Percentiles rank a stretch among this genome's conserved stretches.
Evolutionary conservation across 257 asterid species (phyloP).

Genomic region (Haberlea rhodopensis): DNA sequence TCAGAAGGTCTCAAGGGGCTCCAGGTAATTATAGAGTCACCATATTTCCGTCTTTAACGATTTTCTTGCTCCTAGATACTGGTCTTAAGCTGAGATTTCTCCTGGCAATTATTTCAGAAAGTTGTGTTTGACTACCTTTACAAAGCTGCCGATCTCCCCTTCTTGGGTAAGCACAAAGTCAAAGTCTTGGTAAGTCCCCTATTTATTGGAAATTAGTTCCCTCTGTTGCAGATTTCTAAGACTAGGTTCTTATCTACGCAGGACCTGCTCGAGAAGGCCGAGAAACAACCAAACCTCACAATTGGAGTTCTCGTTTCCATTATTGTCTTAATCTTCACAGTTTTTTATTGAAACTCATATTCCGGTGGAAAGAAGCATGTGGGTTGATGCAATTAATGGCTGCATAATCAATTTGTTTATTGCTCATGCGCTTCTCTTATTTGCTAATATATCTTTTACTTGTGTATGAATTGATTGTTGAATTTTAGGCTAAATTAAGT

Average conservation of each 20-base stretch:
- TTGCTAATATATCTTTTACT: background rate
- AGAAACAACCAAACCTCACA: slow-evolving; percentile 75
- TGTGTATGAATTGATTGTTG: background rate
- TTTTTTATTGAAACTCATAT: slow-evolving; percentile 61
- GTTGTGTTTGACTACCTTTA: slow-evolving; percentile 67
- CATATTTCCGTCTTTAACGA: background rate
- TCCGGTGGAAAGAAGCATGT: slow-evolving; percentile 90
- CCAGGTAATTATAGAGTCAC: slow-evolving; percentile 48
- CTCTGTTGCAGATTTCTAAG: slow-evolving; percentile 12
- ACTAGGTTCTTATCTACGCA: slow-evolving; percentile 24
- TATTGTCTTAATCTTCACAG: slow-evolving; percentile 49
- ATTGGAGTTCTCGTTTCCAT: slow-evolving; percentile 57
- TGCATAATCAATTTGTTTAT: background rate
- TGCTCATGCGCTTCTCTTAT: background rate
- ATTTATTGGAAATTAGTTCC: background rate
- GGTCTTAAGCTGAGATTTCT: background rate
- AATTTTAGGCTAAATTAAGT: slow-evolving; percentile 43
- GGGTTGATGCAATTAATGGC: slow-evolving; percentile 23
- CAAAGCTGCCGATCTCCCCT: slow-evolving; percentile 80
- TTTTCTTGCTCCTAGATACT: background rate
- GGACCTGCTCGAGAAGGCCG: slow-evolving; percentile 92
- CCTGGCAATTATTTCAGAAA: slow-evolving; percentile 51
- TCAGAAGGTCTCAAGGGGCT: slow-evolving; percentile 72
- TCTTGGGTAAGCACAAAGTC: slow-evolving; percentile 72
- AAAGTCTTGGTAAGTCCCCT: slow-evolving; percentile 62